Evolutionary conservation across 2,329 filamentous ascomycete genomes (phyloP), one percentile per base, ranked within the genome.

Genomic region (Fusarium pseudocircinatum): DNA sequence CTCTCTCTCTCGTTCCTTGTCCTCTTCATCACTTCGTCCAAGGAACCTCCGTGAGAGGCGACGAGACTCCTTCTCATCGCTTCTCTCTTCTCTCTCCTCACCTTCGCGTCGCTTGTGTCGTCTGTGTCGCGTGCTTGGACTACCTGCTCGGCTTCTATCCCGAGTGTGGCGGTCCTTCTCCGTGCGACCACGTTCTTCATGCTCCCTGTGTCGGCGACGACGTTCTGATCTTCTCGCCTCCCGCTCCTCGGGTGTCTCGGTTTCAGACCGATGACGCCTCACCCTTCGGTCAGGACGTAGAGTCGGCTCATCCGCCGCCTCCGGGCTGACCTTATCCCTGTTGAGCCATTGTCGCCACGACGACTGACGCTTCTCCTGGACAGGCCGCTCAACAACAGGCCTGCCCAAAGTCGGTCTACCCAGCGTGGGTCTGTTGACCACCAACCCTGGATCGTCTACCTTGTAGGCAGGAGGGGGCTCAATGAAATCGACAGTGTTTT

Each of bases 341-440:
- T 47, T 68, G 44, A 67, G 65, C 65, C 65, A 68, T 54, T 58
- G 42, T 49, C 65, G 63, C 65, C 65, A 68, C 46, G 65, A 68
- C 36, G 65, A 68, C 37, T 62, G 63, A 68, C 65, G 65, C 63
- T 68, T 68, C 59, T 68, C 65, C 66, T 58, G 56, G 56, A 53
- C 65, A 62, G 65, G 65, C 63, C 65, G 43, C 47, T 68, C 64
- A 43, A 67, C 62, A 60, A 53, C 49, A 47, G 65, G 65, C 63
- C 65, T 68, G 54, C 67, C 64, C 62, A 65, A 60, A 60, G 56
- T 46, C 53, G 64, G 64, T 67, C 64, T 60, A 49, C 63, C 64
- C 64, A 67, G 24, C 52, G 63, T 52, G 39, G 64, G 64, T 65
- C 64, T 67, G 62, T 30, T 67, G 34, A 67, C 42, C 43, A 67